Evolutionary conservation across 1,284 basidiomycete genomes (phyloP).

Genomic region (Boletellus dicymbophilus): DNA sequence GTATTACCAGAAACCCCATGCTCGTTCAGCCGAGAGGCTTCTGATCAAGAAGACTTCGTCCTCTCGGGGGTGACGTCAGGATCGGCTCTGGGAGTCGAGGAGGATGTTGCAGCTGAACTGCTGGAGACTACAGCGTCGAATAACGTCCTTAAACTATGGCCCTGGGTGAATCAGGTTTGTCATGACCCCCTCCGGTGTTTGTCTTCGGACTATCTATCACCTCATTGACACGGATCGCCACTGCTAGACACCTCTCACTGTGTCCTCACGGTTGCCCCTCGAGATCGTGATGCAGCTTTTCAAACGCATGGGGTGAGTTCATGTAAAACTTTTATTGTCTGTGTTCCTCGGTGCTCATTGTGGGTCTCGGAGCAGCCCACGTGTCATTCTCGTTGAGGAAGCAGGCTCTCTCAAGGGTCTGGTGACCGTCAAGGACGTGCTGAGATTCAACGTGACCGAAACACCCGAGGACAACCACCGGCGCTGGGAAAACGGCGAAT

Average conservation of each 20-base stretch:
- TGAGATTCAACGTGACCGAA: constrained; percentile 73
- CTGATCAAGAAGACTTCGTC: constrained; percentile 48
- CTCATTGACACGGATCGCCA: constrained; percentile 9
- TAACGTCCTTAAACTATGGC: constrained; percentile 76
- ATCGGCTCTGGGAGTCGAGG: constrained; percentile 60
- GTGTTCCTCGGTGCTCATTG: background rate
- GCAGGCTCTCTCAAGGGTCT: constrained; percentile 84
- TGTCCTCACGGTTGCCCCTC: constrained; percentile 90
- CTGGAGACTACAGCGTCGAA: constrained; percentile 57
- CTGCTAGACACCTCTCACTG: constrained; percentile 84
- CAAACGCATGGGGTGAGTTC: constrained; percentile 89
- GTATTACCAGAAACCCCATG: constrained; percentile 70
- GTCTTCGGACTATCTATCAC: too few relatives aligned
- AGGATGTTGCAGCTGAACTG: constrained; percentile 64
- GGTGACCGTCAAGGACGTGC: constrained; percentile 95
- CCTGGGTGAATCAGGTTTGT: constrained; percentile 96
- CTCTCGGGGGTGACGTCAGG: constrained; percentile 51
- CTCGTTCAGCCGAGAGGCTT: constrained; percentile 56
- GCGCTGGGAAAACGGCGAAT: constrained; percentile 56
- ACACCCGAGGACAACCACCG: constrained; percentile 60
- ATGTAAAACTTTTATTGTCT: background rate
- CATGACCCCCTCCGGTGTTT: constrained; percentile 20
- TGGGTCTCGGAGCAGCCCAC: constrained; percentile 61
- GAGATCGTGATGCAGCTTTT: constrained; percentile 98
- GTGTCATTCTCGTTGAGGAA: constrained; percentile 91